Evolutionary conservation across 148 eudicot species (phyloP).

Genomic region (Selenicereus undatus): DNA sequence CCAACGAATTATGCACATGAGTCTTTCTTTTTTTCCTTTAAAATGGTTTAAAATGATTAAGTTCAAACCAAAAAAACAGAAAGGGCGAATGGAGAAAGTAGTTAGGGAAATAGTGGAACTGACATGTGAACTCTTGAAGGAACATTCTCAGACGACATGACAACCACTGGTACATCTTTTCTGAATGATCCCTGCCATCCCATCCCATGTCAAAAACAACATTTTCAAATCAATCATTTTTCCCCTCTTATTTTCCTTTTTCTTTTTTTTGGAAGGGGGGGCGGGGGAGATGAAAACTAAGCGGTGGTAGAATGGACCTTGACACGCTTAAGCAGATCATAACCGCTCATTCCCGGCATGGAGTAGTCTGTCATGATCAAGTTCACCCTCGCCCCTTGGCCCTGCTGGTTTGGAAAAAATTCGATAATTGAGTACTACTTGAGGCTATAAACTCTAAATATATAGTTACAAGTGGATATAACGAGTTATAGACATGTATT

Average conservation of each 20-base stretch:
- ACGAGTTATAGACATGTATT: too few relatives aligned
- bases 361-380: constrained; percentile 64
- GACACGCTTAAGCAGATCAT: constrained; percentile 55
- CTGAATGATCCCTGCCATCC: constrained; percentile 43
- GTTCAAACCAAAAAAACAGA: too few relatives aligned
- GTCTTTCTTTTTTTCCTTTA: too few relatives aligned
- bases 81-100: neutral
- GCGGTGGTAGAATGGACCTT: constrained; percentile 29
- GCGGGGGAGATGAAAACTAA: too few relatives aligned
- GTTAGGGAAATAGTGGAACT: neutral
- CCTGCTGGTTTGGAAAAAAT: neutral
- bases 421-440: too few relatives aligned
- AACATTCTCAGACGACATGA: constrained; percentile 70
- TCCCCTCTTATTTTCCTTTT: too few relatives aligned
- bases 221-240: too few relatives aligned
- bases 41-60: too few relatives aligned
- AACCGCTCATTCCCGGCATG: constrained; percentile 63
- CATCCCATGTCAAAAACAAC: neutral
- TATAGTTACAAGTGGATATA: too few relatives aligned
- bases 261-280: too few relatives aligned
- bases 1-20: too few relatives aligned
- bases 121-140: constrained; percentile 59
- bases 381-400: constrained; percentile 39
- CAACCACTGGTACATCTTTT: constrained; percentile 59
- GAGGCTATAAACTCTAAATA: too few relatives aligned